Percentiles rank a stretch among this genome's conserved stretches.
Conservation (phyloP, 2,329 filamentous ascomycete species). For the Blumeria hordei region DNA sequence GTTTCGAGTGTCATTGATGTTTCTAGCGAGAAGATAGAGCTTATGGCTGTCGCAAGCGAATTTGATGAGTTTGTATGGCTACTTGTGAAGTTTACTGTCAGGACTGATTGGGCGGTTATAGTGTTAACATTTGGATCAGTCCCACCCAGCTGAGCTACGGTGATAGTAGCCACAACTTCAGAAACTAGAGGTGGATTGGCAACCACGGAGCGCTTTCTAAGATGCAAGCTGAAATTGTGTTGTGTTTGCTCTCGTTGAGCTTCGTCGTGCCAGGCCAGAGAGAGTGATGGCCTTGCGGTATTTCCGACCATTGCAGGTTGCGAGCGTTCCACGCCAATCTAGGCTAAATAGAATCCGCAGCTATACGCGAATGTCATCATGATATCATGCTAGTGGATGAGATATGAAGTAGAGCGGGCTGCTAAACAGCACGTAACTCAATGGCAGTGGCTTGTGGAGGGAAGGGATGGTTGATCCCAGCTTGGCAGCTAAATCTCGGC, state of each 20-base stretch:
- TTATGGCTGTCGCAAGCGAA: slow-evolving; percentile 4
- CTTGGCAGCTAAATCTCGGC: too few relatives aligned
- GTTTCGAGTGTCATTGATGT: slow-evolving; percentile 3
- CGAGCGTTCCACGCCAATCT: too few relatives aligned
- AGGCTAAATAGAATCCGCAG: too few relatives aligned
- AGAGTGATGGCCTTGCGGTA: slow-evolving; percentile 13
- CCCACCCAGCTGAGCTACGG: slow-evolving; percentile 12
- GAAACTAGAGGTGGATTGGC: slow-evolving; percentile 6
- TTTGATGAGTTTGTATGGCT: background rate
- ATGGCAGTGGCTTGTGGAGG: too few relatives aligned
- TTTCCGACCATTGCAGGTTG: too few relatives aligned
- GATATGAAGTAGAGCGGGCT: too few relatives aligned
- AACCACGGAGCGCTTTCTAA: slow-evolving; percentile 3
- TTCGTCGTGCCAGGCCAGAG: slow-evolving; percentile 13
- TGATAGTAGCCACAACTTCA: slow-evolving; percentile 11
- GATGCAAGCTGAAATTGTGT: slow-evolving; percentile 8
- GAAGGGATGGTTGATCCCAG: too few relatives aligned
- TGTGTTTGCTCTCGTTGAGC: slow-evolving; percentile 14
- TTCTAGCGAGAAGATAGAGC: slow-evolving; percentile 1
- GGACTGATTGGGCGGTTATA: slow-evolving; percentile 7
- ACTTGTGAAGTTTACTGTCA: background rate
- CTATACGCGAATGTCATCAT: too few relatives aligned
- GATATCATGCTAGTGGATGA: too few relatives aligned
- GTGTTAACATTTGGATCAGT: slow-evolving; percentile 13
- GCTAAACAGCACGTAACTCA: too few relatives aligned